Base-by-base conservation (phyloP, 2,329 filamentous ascomycete species). In the Ophiostoma montium region DNA sequence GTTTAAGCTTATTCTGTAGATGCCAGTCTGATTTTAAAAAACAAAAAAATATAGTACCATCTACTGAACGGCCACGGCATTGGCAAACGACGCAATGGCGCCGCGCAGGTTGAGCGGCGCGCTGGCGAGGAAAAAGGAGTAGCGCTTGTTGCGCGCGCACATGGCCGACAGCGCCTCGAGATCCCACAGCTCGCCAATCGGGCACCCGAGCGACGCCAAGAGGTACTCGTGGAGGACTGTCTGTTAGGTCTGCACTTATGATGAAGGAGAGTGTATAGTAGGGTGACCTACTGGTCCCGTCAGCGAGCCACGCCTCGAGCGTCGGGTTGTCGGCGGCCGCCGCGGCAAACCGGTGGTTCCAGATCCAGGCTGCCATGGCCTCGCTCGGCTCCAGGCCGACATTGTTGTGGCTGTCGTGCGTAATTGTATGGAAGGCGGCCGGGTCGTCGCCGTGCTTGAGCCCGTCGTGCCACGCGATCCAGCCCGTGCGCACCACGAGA, bases 401-500 rank as follows among this genome's bases (percentile, higher is more conserved):
- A 5, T 21, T n/a, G 33, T 33, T 36, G 10, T 27, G 31, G 13
- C 19, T 12, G 8, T 38, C 43, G 27, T 19, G 31, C 2, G 41
- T 43, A 44, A 21, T n/a, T 33, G 31, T n/a, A n/a, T n/a, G n/a
- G n/a, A n/a, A n/a, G n/a, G n/a, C n/a, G 5, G n/a, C 27, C 27
- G 42, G 27, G 30, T 44, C 30, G 15, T 12, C 13, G 27, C 16
- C 57, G 1, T 59, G 63, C 23, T 27, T 27, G 9, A 70, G 71
- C 5, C 62, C 61, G 55, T 78, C 66, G 50, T 83, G 74, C 11
- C 71, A 65, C 55, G 80, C 71, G 8, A 78, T 75, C 56, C 73
- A 76, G 0, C 82, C 82, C 1, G 74, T 78, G 16, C 82, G 71
- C 18, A 86, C 60, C 41, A 86, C 67, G 11, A 86, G 67, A 49